A percentile compares a stretch with the other conserved stretches of the same genome.
Evolutionary conservation across 768 basidiomycete genomes (phyloP).

Genomic region (Lanmaoa pseudosensibilis): DNA sequence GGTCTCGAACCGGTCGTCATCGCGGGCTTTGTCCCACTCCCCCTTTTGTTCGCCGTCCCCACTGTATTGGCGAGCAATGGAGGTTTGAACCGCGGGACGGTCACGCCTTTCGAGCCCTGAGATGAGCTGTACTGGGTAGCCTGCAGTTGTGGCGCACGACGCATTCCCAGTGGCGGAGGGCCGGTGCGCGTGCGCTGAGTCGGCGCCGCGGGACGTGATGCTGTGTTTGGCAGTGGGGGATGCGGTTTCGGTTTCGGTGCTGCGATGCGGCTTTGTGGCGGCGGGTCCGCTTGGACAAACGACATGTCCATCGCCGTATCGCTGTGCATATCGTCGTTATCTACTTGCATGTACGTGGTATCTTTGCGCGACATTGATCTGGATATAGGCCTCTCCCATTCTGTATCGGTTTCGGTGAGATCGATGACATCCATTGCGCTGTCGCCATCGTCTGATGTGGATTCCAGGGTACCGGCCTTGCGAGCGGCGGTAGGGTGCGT

Average conservation of each 20-base stretch:
- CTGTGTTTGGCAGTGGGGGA: background rate
- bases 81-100: conserved; percentile 24
- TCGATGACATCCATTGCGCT: conserved; percentile 17
- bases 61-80: background rate
- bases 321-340: conserved; percentile 12
- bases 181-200: conserved; percentile 14
- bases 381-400: conserved; percentile 8
- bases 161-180: conserved; percentile 33
- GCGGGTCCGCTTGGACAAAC: conserved; percentile 9
- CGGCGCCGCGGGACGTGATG: background rate
- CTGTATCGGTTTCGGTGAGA: conserved; percentile 22
- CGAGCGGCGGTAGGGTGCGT: background rate
- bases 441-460: conserved; percentile 1
- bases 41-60: background rate
- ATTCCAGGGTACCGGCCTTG: background rate
- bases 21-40: background rate
- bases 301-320: conserved; percentile 22
- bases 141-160: conserved; percentile 19
- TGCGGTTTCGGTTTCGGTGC: conserved; percentile 1
- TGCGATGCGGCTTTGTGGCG: background rate
- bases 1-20: background rate
- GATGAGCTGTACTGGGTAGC: conserved; percentile 22
- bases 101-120: conserved; percentile 17
- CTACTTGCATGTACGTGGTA: conserved; percentile 14
- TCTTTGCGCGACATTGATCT: background rate